Percentiles rank a stretch among this genome's conserved stretches.
These are phyloP conservation scores for Pestalotiopsis sp. DNA, from an alignment of 2,329 filamentous ascomycete species.

Conservation along the genomic window DNA sequence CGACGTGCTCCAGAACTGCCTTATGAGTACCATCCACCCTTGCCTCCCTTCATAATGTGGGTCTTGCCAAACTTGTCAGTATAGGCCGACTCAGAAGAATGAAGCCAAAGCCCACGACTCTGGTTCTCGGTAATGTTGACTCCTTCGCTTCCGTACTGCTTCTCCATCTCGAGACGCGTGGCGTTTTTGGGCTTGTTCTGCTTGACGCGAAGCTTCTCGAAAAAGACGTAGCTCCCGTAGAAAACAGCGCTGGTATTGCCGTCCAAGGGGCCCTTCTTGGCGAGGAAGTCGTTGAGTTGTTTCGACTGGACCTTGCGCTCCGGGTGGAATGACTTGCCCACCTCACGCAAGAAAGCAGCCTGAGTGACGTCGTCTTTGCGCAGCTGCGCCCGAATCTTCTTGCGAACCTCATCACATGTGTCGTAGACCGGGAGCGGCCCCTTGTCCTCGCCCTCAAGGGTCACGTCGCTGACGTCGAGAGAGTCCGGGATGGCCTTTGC, in stretches of 20 bases:
- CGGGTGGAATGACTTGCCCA: slow-evolving; percentile 43
- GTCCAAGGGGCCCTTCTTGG: slow-evolving; percentile 47
- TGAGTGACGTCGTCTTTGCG: slow-evolving; percentile 49
- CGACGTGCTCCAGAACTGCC: neutral
- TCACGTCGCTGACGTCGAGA: slow-evolving; percentile 44
- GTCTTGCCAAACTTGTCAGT: slow-evolving; percentile 20
- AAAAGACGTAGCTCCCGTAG: slow-evolving; percentile 60
- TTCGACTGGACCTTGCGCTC: slow-evolving; percentile 42
- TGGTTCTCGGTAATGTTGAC: slow-evolving; percentile 22
- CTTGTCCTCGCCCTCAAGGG: slow-evolving; percentile 49
- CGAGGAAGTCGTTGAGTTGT: slow-evolving; percentile 52
- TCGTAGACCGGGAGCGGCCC: slow-evolving; percentile 54
- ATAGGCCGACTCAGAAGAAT: slow-evolving; percentile 13
- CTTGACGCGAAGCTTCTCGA: slow-evolving; percentile 59
- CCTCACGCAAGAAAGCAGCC: slow-evolving; percentile 52
- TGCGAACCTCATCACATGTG: slow-evolving; percentile 59
- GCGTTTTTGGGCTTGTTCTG: slow-evolving; percentile 54
- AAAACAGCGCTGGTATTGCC: slow-evolving; percentile 53
- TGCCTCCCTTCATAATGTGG: slow-evolving; percentile 10
- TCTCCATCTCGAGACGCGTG: slow-evolving; percentile 55
- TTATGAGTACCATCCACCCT: neutral
- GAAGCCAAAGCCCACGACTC: slow-evolving; percentile 10
- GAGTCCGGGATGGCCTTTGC: slow-evolving; percentile 21
- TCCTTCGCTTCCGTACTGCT: slow-evolving; percentile 26
- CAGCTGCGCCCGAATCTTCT: slow-evolving; percentile 57